phyloP scores from a whole-genome alignment of 371 early-diverging fungal species.

The Dinochytrium kinnereticum region DNA sequence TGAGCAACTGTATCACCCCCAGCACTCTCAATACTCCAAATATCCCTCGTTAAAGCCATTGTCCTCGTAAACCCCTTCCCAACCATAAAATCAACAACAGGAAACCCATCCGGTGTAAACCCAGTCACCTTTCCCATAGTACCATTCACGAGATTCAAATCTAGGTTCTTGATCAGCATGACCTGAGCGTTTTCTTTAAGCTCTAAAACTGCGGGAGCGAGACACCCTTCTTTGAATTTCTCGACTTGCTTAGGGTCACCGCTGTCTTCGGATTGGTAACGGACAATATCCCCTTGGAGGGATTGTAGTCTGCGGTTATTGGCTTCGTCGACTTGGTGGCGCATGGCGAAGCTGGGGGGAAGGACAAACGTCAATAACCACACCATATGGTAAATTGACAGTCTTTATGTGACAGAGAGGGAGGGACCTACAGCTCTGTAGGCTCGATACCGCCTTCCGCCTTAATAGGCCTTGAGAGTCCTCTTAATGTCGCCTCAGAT shows the following conservation, averaged over 20 bases:
- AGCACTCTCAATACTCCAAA: background rate
- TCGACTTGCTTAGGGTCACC: background rate
- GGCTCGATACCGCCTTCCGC: constrained; percentile 65
- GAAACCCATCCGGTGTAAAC: constrained; percentile 33
- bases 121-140: constrained; percentile 73
- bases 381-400: no score
- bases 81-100: constrained; percentile 39
- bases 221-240: background rate
- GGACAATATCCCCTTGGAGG: constrained; percentile 39
- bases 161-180: constrained; percentile 87
- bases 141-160: constrained; percentile 78
- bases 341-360: constrained; percentile 53
- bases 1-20: background rate
- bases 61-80: background rate
- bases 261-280: constrained; percentile 26
- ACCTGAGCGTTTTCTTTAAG: constrained; percentile 77
- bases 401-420: background rate
- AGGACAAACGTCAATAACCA: background rate
- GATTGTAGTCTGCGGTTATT: constrained; percentile 62
- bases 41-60: background rate
- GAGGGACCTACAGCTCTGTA: constrained; percentile 65
- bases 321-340: constrained; percentile 72
- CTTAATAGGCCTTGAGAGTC: constrained; percentile 48
- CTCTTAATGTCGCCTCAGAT: constrained; percentile 53
- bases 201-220: constrained; percentile 25